phyloP scores from a whole-genome alignment of 2,329 filamentous ascomycete genomes.

The Mycosphaerella arachidis region DNA sequence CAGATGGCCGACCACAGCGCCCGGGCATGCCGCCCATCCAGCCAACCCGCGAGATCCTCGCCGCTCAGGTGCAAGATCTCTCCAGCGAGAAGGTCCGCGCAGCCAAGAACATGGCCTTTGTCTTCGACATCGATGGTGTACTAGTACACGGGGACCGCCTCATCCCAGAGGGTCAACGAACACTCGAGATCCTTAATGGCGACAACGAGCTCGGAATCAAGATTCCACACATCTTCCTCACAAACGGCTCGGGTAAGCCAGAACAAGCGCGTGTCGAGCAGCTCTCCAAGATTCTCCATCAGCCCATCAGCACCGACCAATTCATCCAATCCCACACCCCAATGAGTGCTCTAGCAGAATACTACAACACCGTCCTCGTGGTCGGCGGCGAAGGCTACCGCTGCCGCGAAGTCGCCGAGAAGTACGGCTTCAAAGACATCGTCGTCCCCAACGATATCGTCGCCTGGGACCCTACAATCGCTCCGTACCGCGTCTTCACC shows the following conservation, averaged over 20 bases:
- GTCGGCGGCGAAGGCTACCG: slow-evolving; percentile 72
- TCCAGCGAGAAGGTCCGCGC: slow-evolving; percentile 60
- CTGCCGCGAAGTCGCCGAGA: slow-evolving; percentile 67
- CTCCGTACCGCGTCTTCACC: slow-evolving; percentile 64
- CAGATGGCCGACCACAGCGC: slow-evolving; percentile 43
- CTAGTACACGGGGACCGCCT: slow-evolving; percentile 67
- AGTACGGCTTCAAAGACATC: slow-evolving; percentile 70
- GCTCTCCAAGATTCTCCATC: slow-evolving; percentile 61
- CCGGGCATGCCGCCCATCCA: slow-evolving; percentile 57
- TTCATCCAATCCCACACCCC: slow-evolving; percentile 76
- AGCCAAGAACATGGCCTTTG: slow-evolving; percentile 77
- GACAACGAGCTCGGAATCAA: slow-evolving; percentile 75
- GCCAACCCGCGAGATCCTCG: slow-evolving; percentile 63
- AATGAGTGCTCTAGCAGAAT: slow-evolving; percentile 70
- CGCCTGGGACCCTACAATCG: slow-evolving; percentile 64
- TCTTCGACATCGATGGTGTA: slow-evolving; percentile 74
- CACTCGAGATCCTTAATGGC: slow-evolving; percentile 67
- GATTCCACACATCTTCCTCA: slow-evolving; percentile 70
- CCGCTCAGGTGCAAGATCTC: slow-evolving; percentile 66
- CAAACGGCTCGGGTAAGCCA: slow-evolving; percentile 69
- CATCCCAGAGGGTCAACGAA: slow-evolving; percentile 63
- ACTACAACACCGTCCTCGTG: slow-evolving; percentile 72
- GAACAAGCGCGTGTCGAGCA: slow-evolving; percentile 62
- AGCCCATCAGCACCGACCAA: slow-evolving; percentile 64
- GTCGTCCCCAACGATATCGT: slow-evolving; percentile 70